These are phyloP conservation scores for Xylariaceae sp. DNA, from an alignment of 2,329 filamentous ascomycete species.

Conservation along the genomic window DNA sequence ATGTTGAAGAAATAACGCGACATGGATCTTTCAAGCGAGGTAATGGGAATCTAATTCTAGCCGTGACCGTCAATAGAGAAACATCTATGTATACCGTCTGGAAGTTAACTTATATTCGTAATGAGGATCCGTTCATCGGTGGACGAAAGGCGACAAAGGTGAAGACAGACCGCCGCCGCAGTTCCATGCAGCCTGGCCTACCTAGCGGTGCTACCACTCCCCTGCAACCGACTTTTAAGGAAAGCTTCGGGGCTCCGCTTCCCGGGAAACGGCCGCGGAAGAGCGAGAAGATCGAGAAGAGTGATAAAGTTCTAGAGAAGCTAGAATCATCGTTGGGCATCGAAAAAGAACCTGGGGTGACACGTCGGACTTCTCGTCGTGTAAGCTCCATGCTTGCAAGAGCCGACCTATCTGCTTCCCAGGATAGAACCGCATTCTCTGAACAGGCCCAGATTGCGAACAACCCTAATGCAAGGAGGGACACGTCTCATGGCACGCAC, in stretches of 20 bases:
- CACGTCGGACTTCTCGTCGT: slow-evolving; percentile 68
- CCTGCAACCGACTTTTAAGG: slow-evolving; percentile 68
- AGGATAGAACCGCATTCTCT: slow-evolving; percentile 78
- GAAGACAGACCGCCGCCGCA: slow-evolving; percentile 56
- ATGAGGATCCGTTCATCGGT: slow-evolving; percentile 60
- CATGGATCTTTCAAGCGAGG: slow-evolving; percentile 43
- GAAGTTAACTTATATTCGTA: slow-evolving; percentile 76
- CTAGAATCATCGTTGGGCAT: slow-evolving; percentile 73
- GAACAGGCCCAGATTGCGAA: slow-evolving; percentile 58
- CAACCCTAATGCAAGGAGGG: slow-evolving; percentile 57
- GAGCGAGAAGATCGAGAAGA: slow-evolving; percentile 50
- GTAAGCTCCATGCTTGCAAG: slow-evolving; percentile 90
- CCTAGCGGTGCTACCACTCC: slow-evolving; percentile 79
- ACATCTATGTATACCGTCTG: slow-evolving; percentile 81
- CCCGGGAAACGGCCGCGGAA: slow-evolving; percentile 58
- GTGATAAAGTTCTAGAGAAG: slow-evolving; percentile 57
- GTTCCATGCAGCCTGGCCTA: slow-evolving; percentile 68
- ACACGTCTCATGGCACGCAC: slow-evolving; percentile 74
- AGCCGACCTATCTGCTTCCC: slow-evolving; percentile 82
- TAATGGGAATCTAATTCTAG: slow-evolving; percentile 64
- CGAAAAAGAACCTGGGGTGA: slow-evolving; percentile 58
- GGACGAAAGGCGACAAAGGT: slow-evolving; percentile 49
- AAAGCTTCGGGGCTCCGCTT: slow-evolving; percentile 71
- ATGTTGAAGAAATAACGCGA: slow-evolving; percentile 71
- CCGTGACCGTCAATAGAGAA: slow-evolving; percentile 79